phyloP scores from a whole-genome alignment of 768 basidiomycete species.

The Auriculariales sp. region DNA sequence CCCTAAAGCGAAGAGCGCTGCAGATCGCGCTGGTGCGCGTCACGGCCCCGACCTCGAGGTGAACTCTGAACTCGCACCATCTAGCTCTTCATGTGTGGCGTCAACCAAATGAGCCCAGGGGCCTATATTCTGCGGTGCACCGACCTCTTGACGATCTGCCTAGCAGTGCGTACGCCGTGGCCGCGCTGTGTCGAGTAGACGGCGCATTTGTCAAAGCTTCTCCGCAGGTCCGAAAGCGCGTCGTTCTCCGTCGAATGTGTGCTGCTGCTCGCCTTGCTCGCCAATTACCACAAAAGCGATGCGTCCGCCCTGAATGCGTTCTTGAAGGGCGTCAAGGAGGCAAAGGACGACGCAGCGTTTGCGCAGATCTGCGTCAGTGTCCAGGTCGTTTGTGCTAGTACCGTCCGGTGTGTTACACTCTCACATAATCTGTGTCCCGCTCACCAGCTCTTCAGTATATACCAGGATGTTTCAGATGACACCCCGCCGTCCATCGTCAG shows the following conservation, averaged over 20 bases:
- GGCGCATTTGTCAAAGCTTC: constrained; percentile 24
- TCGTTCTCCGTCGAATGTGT: constrained; percentile 44
- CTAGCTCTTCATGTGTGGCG: constrained; percentile 40
- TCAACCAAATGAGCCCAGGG: constrained; percentile 51
- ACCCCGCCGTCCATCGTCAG: constrained; percentile 31
- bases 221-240: constrained; percentile 39
- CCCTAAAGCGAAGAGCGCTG: background rate
- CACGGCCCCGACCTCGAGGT: background rate
- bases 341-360: constrained; percentile 36
- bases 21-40: background rate
- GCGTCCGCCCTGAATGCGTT: constrained; percentile 57
- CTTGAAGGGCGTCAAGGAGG: constrained; percentile 34
- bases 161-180: constrained; percentile 19
- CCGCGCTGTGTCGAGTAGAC: background rate
- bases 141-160: constrained; percentile 39
- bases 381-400: constrained; percentile 35
- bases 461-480: constrained; percentile 42
- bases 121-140: constrained; percentile 55
- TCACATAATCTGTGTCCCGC: background rate
- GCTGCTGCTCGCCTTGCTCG: constrained; percentile 44
- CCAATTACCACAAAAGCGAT: constrained; percentile 61
- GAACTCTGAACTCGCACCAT: constrained; percentile 25
- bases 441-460: constrained; percentile 26
- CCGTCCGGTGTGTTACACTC: constrained; percentile 29
- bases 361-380: constrained; percentile 40